These are phyloP conservation scores for Zygoascus sp. DNA, from an alignment of 1,139 yeast genomes.

Conservation along the genomic window DNA sequence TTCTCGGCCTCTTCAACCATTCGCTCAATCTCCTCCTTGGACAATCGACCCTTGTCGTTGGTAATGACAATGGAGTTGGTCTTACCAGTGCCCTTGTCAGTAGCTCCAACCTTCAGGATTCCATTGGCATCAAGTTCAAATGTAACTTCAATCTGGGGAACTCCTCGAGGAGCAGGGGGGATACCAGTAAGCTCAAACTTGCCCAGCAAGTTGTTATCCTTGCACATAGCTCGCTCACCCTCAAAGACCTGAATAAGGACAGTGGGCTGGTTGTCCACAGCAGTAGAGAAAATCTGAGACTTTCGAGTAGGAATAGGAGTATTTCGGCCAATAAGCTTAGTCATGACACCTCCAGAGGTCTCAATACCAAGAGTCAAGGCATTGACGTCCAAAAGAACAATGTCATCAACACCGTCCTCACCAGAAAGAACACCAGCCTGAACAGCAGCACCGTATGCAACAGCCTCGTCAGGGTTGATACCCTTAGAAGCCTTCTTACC, in stretches of 20 bases:
- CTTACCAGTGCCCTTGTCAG: slow-evolving; percentile 96
- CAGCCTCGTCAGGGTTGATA: slow-evolving; percentile 97
- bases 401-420: slow-evolving; percentile 77
- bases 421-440: slow-evolving; percentile 96
- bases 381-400: slow-evolving; percentile 83
- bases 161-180: slow-evolving; percentile 98
- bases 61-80: slow-evolving; percentile 90
- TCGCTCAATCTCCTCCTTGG: slow-evolving; percentile 86
- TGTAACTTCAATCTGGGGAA: slow-evolving; percentile 94
- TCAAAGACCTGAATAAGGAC: slow-evolving; percentile 93
- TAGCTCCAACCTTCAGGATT: slow-evolving; percentile 87
- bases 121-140: slow-evolving; percentile 94
- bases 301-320: slow-evolving; percentile 96
- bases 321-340: slow-evolving; percentile 94
- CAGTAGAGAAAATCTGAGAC: slow-evolving; percentile 94
- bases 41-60: slow-evolving; percentile 94
- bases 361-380: slow-evolving; percentile 96
- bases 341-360: slow-evolving; percentile 97
- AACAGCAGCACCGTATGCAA: slow-evolving; percentile 96
- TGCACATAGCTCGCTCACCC: slow-evolving; percentile 96
- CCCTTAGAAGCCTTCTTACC: slow-evolving; percentile 95
- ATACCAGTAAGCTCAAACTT: slow-evolving; percentile 93
- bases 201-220: slow-evolving; percentile 93
- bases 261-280: slow-evolving; percentile 96
- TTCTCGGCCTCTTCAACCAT: slow-evolving; percentile 95